Percentiles rank a stretch among this genome's conserved stretches.
Evolutionary conservation across 2,329 filamentous ascomycete species (phyloP).

Genomic region (Seiridium cupressi): DNA sequence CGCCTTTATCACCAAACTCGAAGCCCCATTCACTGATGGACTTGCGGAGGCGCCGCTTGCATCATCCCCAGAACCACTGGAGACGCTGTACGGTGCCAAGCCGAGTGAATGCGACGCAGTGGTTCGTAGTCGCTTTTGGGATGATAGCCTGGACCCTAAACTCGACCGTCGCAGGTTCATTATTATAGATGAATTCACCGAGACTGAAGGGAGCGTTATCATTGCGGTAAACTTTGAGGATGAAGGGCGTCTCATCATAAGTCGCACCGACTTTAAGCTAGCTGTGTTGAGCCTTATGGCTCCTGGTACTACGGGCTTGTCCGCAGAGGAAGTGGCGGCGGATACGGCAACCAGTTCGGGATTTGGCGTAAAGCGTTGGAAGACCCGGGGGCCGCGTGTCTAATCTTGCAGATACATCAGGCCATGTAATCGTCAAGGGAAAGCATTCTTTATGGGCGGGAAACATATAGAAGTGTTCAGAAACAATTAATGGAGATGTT

Average conservation of each 20-base stretch:
- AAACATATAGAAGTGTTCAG: not conserved
- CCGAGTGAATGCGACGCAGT: slow-evolving; percentile 1
- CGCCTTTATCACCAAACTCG: not conserved
- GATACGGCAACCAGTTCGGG: not conserved
- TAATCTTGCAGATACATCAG: not conserved
- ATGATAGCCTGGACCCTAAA: not conserved
- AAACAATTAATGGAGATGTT: not conserved
- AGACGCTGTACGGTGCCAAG: not conserved
- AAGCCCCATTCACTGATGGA: not conserved
- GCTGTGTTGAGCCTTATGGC: not conserved
- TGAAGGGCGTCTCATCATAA: not conserved
- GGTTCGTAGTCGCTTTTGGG: not conserved
- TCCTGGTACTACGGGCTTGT: not conserved
- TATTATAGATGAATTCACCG: slow-evolving; percentile 1
- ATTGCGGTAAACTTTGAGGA: not conserved
- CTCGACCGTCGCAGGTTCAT: not conserved
- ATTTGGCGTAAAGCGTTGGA: not conserved
- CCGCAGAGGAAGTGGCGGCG: not conserved
- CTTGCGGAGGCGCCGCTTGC: not conserved
- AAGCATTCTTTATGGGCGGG: not conserved
- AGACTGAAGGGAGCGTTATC: not conserved
- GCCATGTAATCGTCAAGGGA: not conserved
- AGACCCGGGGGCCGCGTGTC: not conserved
- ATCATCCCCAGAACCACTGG: not conserved
- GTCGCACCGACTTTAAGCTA: not conserved